These are phyloP conservation scores for Colletotrichum endophyticum DNA, from an alignment of 2,329 filamentous ascomycete species.

Conservation along the genomic window DNA sequence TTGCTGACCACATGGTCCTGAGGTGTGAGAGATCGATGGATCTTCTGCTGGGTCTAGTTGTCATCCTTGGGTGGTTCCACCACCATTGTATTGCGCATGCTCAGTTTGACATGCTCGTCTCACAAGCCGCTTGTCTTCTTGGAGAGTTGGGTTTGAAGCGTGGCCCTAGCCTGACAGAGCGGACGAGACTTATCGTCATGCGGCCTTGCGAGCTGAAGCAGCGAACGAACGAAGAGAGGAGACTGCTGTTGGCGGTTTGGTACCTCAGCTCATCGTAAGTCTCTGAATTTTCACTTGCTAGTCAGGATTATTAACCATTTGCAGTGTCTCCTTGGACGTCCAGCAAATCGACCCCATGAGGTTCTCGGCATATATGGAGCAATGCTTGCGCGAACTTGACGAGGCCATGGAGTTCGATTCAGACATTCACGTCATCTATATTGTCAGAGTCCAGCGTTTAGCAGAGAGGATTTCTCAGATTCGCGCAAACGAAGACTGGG, in stretches of 20 bases:
- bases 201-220: constrained; percentile 39
- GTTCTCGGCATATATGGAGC: constrained; percentile 57
- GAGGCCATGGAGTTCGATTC: constrained; percentile 47
- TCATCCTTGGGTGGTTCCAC: constrained; percentile 57
- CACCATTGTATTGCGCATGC: constrained; percentile 59
- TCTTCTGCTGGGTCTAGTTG: constrained; percentile 51
- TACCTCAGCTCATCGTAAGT: constrained; percentile 58
- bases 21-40: constrained; percentile 55
- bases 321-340: constrained; percentile 46
- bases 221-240: constrained; percentile 56
- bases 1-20: constrained; percentile 54
- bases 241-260: constrained; percentile 58
- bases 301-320: neutral
- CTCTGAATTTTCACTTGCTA: fast-evolving
- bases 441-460: constrained; percentile 55
- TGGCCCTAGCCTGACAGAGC: constrained; percentile 44
- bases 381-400: constrained; percentile 53
- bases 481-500: constrained; percentile 37
- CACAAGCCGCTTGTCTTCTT: constrained; percentile 51
- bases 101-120: constrained; percentile 56
- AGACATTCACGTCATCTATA: constrained; percentile 49
- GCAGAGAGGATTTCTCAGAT: constrained; percentile 53
- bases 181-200: constrained; percentile 46
- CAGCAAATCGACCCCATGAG: constrained; percentile 51
- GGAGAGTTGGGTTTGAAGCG: constrained; percentile 52